Conservation (phyloP, 208 protist species). For the Sergeia podlipaevii region DNA sequence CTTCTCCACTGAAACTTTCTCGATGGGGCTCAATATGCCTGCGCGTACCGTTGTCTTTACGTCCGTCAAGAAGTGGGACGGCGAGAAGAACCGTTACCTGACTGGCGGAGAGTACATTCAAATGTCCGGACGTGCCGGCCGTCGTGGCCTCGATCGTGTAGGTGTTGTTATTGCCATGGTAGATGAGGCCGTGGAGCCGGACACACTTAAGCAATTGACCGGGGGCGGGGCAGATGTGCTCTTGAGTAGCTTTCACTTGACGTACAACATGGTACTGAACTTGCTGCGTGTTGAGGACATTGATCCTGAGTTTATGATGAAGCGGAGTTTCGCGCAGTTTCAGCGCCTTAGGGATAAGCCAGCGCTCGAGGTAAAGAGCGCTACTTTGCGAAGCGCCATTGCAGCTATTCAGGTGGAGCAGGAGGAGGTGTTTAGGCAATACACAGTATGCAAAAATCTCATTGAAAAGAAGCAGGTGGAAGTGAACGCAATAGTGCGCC, state of each 20-base stretch:
- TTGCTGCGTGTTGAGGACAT: conserved; percentile 97
- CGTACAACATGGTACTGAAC: conserved; percentile 99
- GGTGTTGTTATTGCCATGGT: conserved; percentile 99
- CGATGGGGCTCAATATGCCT: conserved; percentile 99
- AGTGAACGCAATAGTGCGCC: conserved; percentile 58
- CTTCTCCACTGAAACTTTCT: conserved; percentile 99
- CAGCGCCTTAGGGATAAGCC: conserved; percentile 92
- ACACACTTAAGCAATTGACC: conserved; percentile 92
- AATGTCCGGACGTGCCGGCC: conserved; percentile 99
- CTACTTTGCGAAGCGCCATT: conserved; percentile 57
- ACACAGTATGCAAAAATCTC: conserved; percentile 74
- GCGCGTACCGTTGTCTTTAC: conserved; percentile 99
- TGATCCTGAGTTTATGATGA: conserved; percentile 97
- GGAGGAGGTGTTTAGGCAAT: conserved; percentile 84
- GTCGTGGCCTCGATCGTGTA: conserved; percentile 98
- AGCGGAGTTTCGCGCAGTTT: conserved; percentile 97
- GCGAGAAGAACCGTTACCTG: conserved; percentile 93
- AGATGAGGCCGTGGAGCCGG: conserved; percentile 96
- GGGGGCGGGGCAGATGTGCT: conserved; percentile 93
- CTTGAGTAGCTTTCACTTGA: conserved; percentile 96
- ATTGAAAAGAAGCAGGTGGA: conserved; percentile 68
- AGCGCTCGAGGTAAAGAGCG: conserved; percentile 60
- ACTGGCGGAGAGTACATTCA: conserved; percentile 99
- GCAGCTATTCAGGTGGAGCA: conserved; percentile 57
- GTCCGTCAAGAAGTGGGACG: conserved; percentile 98